Percentiles rank a stretch among this genome's conserved stretches.
Evolutionary conservation across 2,329 filamentous ascomycete species (phyloP).

Genomic region (Beauveria sp.): DNA sequence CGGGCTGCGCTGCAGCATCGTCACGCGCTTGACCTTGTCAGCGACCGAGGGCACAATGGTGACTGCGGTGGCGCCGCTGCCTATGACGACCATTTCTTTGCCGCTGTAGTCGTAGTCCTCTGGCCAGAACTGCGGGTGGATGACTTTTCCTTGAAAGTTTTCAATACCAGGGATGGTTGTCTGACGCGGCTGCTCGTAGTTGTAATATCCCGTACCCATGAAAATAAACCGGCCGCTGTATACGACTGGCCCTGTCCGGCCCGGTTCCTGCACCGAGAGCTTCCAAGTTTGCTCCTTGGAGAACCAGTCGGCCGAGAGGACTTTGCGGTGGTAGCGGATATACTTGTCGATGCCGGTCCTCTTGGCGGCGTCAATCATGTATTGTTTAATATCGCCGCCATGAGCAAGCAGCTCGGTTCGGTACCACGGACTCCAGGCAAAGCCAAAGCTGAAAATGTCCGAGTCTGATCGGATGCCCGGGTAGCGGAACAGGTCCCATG

Average conservation of each 20-base stretch:
- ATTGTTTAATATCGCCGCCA: constrained; percentile 38
- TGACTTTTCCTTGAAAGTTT: constrained; percentile 53
- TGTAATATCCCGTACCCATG: constrained; percentile 61
- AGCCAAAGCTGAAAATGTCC: constrained; percentile 49
- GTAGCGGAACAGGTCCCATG: constrained; percentile 67
- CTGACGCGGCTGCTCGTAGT: constrained; percentile 56
- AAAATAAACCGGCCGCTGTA: constrained; percentile 47
- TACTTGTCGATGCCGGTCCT: constrained; percentile 37
- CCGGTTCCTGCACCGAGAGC: not conserved
- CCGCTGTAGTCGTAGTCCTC: constrained; percentile 54
- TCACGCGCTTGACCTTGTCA: constrained; percentile 56
- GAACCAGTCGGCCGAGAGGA: not conserved
- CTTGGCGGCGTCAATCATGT: constrained; percentile 39
- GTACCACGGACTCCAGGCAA: constrained; percentile 61
- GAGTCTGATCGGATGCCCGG: constrained; percentile 59
- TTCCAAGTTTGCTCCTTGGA: not conserved
- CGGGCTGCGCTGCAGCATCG: constrained; percentile 75
- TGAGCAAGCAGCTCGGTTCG: constrained; percentile 41
- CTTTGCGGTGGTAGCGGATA: not conserved
- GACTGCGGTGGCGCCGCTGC: constrained; percentile 73
- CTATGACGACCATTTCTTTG: constrained; percentile 66
- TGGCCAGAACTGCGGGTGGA: constrained; percentile 74
- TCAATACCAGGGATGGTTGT: constrained; percentile 59
- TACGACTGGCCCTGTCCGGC: constrained; percentile 11
- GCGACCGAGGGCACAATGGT: constrained; percentile 67